Base-by-base conservation (phyloP, 164 flowering plant species). In the grape (Vitis vinifera) region DNA sequence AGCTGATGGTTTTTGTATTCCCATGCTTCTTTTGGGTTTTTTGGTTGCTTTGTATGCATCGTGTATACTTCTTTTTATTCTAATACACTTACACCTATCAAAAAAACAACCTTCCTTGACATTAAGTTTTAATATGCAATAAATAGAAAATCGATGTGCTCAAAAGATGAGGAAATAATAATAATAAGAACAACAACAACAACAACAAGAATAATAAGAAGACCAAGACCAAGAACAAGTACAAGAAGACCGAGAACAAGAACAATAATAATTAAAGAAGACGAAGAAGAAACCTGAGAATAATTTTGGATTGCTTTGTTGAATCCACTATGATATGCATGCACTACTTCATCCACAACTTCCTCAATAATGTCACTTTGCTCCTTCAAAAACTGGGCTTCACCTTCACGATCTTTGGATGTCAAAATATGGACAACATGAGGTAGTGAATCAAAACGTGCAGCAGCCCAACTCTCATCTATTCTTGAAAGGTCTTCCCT, bases 301-400 rank as follows among this genome's bases (percentile, higher is more conserved):
- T 96, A 96, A 77, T 96, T 96, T 79, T 96, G 99, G 79, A 96
- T 96, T 59, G 99, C 99, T 83, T 83, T 91, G 76, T 96, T 96
- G 85, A 96, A 96, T 63, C 99, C 99, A 78, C 88, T 72, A 65
- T 96, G 99, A 80, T 93, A 96, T 37, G 92, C 88, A 74, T 95
- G 99, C 66, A 95, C 98, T 29, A 95, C 98, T 87, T 91, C 97
- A 86, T 96, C 97, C 30, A 96, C 99, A 76, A 90, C 97, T 63
- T 96, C 98, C 82, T 96, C 98, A 63, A 96, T 68, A 52, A 93
- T 74, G 65, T 91, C 95, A 71, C 91, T 96, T 77, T 93, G 93
- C 75, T 93, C 97, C 86, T 91, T 96, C 85, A 96, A 78, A 68
- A 75, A 55, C 53, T 80, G 89, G 27, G 73, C 84, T 75, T 90